These are phyloP conservation scores for Paecilomyces sp. DNA, from an alignment of 2,329 filamentous ascomycete genomes.

Conservation along the genomic window DNA sequence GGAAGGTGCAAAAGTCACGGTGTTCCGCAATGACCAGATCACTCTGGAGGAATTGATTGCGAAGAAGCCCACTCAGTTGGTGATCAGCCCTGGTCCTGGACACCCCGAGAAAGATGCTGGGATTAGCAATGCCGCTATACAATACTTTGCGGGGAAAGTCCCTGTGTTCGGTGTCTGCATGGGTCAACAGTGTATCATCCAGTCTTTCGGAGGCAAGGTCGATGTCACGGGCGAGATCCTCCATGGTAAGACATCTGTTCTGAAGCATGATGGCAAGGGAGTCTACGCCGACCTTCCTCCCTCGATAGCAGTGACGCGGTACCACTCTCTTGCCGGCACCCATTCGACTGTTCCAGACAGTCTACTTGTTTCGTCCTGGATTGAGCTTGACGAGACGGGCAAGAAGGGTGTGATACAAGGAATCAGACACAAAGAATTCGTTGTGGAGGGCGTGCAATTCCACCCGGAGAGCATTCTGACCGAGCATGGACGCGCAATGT, in stretches of 20 bases:
- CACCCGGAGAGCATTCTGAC: constrained; percentile 97
- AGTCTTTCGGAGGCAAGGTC: constrained; percentile 85
- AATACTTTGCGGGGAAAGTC: constrained; percentile 87
- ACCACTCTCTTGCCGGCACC: constrained; percentile 92
- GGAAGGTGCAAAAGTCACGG: constrained; percentile 86
- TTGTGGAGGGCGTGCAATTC: constrained; percentile 95
- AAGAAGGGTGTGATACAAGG: constrained; percentile 91
- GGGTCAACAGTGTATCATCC: constrained; percentile 98
- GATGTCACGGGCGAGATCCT: constrained; percentile 91
- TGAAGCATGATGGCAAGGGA: constrained; percentile 86
- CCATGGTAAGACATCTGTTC: constrained; percentile 90
- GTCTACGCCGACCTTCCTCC: constrained; percentile 78
- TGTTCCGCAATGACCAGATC: constrained; percentile 88
- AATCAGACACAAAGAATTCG: constrained; percentile 82
- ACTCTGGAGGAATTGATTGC: constrained; percentile 74
- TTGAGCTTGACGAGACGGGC: constrained; percentile 62
- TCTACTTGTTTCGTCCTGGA: constrained; percentile 87
- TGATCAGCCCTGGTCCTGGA: constrained; percentile 90
- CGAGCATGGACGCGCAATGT: constrained; percentile 78
- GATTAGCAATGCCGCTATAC: constrained; percentile 84
- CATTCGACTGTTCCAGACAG: constrained; percentile 77
- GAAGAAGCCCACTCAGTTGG: constrained; percentile 83
- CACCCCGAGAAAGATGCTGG: constrained; percentile 89
- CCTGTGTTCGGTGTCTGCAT: constrained; percentile 97
- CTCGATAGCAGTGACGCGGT: constrained; percentile 80